Evolutionary conservation across 345 rosid species (phyloP).

Genomic region (Linum usitatissimum): DNA sequence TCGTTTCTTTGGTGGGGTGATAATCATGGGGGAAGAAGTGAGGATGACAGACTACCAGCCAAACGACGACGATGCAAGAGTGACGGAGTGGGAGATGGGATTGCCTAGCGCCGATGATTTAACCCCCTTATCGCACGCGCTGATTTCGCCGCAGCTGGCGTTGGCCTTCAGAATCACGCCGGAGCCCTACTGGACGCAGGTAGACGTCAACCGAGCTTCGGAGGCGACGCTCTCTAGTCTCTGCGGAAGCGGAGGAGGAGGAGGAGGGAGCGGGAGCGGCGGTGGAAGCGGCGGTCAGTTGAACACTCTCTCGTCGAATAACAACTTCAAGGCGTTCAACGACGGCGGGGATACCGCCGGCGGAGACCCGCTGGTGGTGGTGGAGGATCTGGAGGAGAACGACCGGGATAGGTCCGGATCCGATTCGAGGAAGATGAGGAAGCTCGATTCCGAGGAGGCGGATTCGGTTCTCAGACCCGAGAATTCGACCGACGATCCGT

Average conservation of each 20-base stretch:
- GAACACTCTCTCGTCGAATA: slow-evolving; percentile 24
- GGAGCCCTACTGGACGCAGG: slow-evolving; percentile 37
- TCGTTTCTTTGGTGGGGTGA: not conserved
- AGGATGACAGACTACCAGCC: slow-evolving; percentile 27
- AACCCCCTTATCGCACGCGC: slow-evolving; percentile 55
- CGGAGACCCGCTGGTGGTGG: slow-evolving; percentile 25
- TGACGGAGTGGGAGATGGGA: slow-evolving; percentile 81
- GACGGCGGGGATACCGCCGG: slow-evolving; percentile 7
- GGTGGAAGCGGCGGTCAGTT: slow-evolving; percentile 7
- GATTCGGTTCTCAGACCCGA: slow-evolving; percentile 55
- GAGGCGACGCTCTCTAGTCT: slow-evolving; percentile 49
- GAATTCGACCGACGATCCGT: slow-evolving; percentile 43
- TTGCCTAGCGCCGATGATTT: slow-evolving; percentile 59
- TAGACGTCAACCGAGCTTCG: slow-evolving; percentile 70
- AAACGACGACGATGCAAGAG: slow-evolving; percentile 40
- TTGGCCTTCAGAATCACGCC: slow-evolving; percentile 76
- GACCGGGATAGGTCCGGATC: slow-evolving; percentile 45
- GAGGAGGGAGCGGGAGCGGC: slow-evolving; percentile 5
- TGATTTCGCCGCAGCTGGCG: slow-evolving; percentile 68
- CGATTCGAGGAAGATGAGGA: slow-evolving; percentile 52
- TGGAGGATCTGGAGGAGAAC: slow-evolving; percentile 14
- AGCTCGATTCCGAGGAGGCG: slow-evolving; percentile 58
- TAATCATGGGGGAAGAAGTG: slow-evolving; percentile 36
- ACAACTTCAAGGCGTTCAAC: slow-evolving; percentile 27
- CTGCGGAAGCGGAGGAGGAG: slow-evolving; percentile 22